phyloP scores from a whole-genome alignment of 1,284 basidiomycete genomes.

The Moniliophthora roreri region DNA sequence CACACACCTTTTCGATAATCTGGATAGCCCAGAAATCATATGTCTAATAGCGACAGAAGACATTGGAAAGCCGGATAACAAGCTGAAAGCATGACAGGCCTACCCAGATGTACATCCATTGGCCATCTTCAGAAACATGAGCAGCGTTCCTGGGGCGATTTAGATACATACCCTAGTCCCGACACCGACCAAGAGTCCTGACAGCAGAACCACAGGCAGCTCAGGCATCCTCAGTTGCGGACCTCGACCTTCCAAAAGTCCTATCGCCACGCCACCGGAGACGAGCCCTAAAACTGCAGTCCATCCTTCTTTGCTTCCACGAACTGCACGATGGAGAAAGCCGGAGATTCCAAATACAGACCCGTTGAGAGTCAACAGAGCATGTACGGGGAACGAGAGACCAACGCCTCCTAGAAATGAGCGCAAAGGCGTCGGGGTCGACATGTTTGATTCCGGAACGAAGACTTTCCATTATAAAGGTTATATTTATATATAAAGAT shows the following conservation, averaged over 20 bases:
- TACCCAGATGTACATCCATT: slow-evolving; percentile 65
- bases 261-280: slow-evolving; percentile 44
- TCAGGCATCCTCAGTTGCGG: slow-evolving; percentile 25
- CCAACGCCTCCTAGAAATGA: slow-evolving; percentile 64
- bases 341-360: slow-evolving; percentile 65
- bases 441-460: slow-evolving; percentile 20
- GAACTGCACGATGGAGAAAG: slow-evolving; percentile 53
- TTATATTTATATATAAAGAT: neutral
- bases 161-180: slow-evolving; percentile 52
- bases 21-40: slow-evolving; percentile 67
- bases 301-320: slow-evolving; percentile 43
- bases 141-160: neutral
- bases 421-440: slow-evolving; percentile 49
- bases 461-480: neutral
- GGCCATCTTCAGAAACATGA: slow-evolving; percentile 35
- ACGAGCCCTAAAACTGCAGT: slow-evolving; percentile 41
- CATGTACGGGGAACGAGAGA: slow-evolving; percentile 54
- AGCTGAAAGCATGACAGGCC: slow-evolving; percentile 13
- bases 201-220: slow-evolving; percentile 36
- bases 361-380: slow-evolving; percentile 56
- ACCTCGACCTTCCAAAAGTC: slow-evolving; percentile 32
- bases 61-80: neutral
- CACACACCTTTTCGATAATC: slow-evolving; percentile 54
- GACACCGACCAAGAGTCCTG: slow-evolving; percentile 62
- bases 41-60: slow-evolving; percentile 42